Evolutionary conservation across 208 protist species (phyloP).

Genomic region (Porcisia hertigi): DNA sequence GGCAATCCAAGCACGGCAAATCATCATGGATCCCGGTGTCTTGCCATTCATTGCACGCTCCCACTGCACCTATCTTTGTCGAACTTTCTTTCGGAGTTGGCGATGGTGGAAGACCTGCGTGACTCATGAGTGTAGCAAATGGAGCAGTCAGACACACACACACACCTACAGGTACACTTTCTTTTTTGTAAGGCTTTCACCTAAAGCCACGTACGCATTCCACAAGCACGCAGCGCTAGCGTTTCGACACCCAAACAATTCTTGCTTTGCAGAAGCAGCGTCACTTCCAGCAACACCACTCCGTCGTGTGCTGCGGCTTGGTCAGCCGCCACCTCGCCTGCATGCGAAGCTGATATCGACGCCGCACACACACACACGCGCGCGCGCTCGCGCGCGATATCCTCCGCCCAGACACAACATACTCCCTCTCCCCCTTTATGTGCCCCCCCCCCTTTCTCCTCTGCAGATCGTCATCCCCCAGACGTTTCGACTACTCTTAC

Average conservation of each 20-base stretch:
- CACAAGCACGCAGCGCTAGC: background rate
- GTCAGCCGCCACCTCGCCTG: background rate
- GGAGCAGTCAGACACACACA: background rate
- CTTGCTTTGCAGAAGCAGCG: background rate
- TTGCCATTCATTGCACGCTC: constrained; percentile 77
- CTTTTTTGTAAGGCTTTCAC: background rate
- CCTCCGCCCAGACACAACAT: background rate
- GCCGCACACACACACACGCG: constrained; percentile 15
- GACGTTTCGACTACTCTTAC: background rate
- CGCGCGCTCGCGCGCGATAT: background rate
- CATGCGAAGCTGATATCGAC: background rate
- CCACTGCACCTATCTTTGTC: constrained; percentile 42
- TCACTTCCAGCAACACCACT: background rate
- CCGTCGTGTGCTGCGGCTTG: background rate
- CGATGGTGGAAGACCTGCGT: constrained; percentile 18
- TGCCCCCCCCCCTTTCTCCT: background rate
- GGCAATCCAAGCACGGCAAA: background rate
- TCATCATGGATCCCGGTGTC: constrained; percentile 30
- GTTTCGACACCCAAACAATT: background rate
- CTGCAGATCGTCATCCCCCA: background rate
- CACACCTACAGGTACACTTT: background rate
- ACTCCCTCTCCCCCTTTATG: background rate
- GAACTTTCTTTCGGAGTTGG: constrained; percentile 62
- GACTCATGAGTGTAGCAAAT: constrained; percentile 2
- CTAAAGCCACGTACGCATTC: background rate